These are phyloP conservation scores for Solidago caesia DNA, from an alignment of 129 eudicot species.

Conservation along the genomic window DNA sequence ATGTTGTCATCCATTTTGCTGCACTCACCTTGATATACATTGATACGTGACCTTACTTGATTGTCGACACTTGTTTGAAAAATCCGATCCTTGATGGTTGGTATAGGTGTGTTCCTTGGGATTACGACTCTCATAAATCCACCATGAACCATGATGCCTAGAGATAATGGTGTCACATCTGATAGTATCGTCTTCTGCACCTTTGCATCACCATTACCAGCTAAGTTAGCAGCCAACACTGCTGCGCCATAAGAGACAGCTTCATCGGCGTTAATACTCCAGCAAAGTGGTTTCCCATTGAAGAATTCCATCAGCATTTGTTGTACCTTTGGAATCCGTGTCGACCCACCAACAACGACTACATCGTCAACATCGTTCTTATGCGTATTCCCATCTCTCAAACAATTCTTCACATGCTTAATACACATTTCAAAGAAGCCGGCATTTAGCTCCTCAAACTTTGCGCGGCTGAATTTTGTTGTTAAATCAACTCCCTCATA, in stretches of 20 bases:
- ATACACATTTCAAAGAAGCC: conserved; percentile 9
- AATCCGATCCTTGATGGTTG: neutral
- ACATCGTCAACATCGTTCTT: conserved; percentile 17
- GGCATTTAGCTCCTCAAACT: conserved; percentile 15
- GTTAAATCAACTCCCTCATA: conserved; percentile 24
- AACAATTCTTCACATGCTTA: conserved; percentile 21
- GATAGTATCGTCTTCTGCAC: no score
- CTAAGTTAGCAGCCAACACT: neutral
- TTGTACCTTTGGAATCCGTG: conserved; percentile 26
- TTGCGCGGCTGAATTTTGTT: conserved; percentile 1
- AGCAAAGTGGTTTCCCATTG: conserved; percentile 10
- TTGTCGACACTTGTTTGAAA: neutral
- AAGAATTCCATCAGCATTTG: conserved; percentile 15
- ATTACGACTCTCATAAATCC: neutral
- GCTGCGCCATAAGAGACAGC: conserved; percentile 29
- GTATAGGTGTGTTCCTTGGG: conserved; percentile 6
- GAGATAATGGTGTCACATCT: conserved; percentile 8
- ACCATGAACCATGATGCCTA: neutral
- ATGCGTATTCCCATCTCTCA: conserved; percentile 16
- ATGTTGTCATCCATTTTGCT: neutral
- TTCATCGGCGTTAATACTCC: conserved; percentile 18
- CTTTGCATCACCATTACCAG: no score
- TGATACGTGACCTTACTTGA: neutral
- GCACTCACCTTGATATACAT: neutral
- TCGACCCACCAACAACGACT: conserved; percentile 26